phyloP scores from a whole-genome alignment of 306 rosid genomes.

The Vicia sativa region DNA sequence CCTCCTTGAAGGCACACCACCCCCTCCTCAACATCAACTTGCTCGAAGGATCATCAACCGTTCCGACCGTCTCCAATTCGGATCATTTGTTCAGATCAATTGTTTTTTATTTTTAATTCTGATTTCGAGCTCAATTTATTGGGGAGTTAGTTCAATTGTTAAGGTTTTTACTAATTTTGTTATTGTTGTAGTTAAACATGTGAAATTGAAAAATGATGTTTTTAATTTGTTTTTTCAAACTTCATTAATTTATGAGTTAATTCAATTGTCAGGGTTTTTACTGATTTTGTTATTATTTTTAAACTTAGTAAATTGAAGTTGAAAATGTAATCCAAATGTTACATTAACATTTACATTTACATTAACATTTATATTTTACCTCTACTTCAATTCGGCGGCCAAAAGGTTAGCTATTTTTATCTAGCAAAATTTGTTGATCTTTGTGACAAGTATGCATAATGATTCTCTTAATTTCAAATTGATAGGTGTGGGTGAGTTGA shows the following conservation, averaged over 20 bases:
- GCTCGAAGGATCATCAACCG: too few species aligned
- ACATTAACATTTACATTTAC: conserved; percentile 78
- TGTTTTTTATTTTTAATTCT: too few species aligned
- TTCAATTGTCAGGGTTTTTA: conserved; percentile 50
- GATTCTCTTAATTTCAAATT: conserved; percentile 31
- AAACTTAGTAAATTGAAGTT: conserved; percentile 47
- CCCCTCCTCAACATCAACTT: too few species aligned
- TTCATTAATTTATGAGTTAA: too few species aligned
- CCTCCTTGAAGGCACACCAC: too few species aligned
- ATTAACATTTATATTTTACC: conserved; percentile 66
- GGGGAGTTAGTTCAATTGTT: too few species aligned
- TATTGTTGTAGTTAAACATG: too few species aligned
- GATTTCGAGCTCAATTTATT: conserved; percentile 18
- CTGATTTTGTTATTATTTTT: conserved; percentile 24
- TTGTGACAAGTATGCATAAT: conserved; percentile 91
- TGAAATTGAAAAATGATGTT: too few species aligned
- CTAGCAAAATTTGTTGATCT: conserved; percentile 85
- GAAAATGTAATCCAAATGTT: conserved; percentile 69
- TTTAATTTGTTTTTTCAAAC: too few species aligned
- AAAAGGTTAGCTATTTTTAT: conserved; percentile 92
- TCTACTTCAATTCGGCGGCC: conserved; percentile 72
- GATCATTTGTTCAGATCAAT: too few species aligned
- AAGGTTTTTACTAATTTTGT: too few species aligned
- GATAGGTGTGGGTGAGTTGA: conserved; percentile 21
- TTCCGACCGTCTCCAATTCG: too few species aligned